Evolutionary conservation across 129 eudicot genomes (phyloP), one percentile per base, ranked within the genome.

Genomic region (Calendula officinalis): DNA sequence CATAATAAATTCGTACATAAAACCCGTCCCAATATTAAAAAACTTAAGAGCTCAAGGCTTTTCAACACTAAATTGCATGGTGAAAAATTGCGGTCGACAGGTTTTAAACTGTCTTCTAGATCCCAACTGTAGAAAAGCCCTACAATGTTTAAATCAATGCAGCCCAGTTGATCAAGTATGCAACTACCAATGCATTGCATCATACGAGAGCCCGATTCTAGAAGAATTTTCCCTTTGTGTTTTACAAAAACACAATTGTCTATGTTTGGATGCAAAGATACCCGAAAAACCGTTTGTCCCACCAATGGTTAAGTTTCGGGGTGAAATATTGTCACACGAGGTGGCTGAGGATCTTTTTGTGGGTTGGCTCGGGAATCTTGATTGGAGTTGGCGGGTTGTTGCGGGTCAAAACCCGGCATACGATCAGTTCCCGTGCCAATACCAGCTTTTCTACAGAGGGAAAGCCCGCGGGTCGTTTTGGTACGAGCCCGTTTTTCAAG

Each of bases 321-420:
- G 79, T 17, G 49, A 76, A 17, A 52, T 53, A 17, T 56, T 94
- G 67, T 74, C 81, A 48, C 90, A 83, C 43, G 96, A 94, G 42
- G 66, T 59, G 8, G 95, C 99, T 9, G 99, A 94, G 80, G 99
- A 94, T 82, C 91, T 88, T 11, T 88, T 94, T 64, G 73, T 88
- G 10, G 99, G 99, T 51, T 94, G 99, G 88, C 70, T 94, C 4
- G 90, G 94, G 65, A 69, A 55, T 58, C 70, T 82, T 60, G 92
- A 88, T 2, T 88, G 96, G 99, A 94, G 99, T 74, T 94, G 99
- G 99, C 90, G 97, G 11, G 99, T 94, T 48, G 87, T 94, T 6
- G 91, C 95, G 0, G 99, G 96, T 17, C 99, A 94, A 69, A 94
- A 94, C 63, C 99, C 99, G 0, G 97, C 99, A 1, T 94, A 94